These are phyloP conservation scores for Ogataea allantospora DNA, from an alignment of 805 yeast genomes.

Conservation along the genomic window DNA sequence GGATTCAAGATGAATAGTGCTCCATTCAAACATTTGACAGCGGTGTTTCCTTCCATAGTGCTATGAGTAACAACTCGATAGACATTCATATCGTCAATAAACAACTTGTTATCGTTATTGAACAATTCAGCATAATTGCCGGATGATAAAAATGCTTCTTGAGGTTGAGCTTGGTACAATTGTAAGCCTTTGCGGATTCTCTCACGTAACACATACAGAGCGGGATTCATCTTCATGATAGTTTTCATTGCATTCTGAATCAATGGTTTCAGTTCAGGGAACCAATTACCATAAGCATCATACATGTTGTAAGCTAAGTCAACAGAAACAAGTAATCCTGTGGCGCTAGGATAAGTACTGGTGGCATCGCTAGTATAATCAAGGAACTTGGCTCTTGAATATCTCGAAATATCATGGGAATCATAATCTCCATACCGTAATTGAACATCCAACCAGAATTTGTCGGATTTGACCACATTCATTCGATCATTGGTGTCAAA, in stretches of 20 bases:
- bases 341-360: conserved; percentile 86
- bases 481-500: conserved; percentile 66
- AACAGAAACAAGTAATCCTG: conserved; percentile 86
- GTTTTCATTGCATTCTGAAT: conserved; percentile 90
- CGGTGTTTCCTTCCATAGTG: conserved; percentile 88
- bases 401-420: conserved; percentile 93
- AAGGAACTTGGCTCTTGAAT: conserved; percentile 86
- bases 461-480: conserved; percentile 57
- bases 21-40: conserved; percentile 92
- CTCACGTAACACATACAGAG: conserved; percentile 85
- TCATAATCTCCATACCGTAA: conserved; percentile 96
- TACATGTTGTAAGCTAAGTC: conserved; percentile 95
- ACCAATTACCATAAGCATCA: conserved; percentile 97
- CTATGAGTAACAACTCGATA: conserved; percentile 89
- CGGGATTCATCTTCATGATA: conserved; percentile 93
- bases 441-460: conserved; percentile 95
- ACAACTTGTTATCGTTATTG: conserved; percentile 76
- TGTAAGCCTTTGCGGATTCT: conserved; percentile 93
- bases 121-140: conserved; percentile 88
- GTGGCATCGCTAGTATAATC: conserved; percentile 89
- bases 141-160: conserved; percentile 86
- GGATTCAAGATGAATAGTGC: conserved; percentile 89
- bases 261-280: conserved; percentile 88
- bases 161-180: conserved; percentile 89
- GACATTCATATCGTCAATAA: conserved; percentile 92